Percentiles rank a stretch among this genome's conserved stretches.
phyloP scores from a whole-genome alignment of 176 grass and related monocot species.

The Zea mays region DNA sequence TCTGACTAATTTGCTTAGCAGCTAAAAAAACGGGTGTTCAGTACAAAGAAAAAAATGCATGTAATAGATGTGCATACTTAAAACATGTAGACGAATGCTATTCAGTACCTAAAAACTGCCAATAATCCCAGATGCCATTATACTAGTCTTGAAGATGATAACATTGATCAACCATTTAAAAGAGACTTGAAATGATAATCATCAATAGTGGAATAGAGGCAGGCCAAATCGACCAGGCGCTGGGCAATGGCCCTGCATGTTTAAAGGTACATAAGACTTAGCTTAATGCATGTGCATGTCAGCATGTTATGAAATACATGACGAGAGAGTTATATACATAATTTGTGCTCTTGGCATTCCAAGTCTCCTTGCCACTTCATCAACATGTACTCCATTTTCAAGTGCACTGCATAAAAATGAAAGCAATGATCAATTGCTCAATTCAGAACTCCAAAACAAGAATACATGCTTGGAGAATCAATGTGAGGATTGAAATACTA shows the following conservation, averaged over 20 bases:
- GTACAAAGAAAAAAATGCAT: background rate
- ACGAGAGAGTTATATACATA: conserved; percentile 41
- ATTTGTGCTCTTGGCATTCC: conserved; percentile 50
- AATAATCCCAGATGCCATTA: background rate
- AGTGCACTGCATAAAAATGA: conserved; percentile 41
- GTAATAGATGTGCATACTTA: conserved; percentile 17
- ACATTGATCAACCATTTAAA: background rate
- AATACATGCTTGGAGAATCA: conserved; percentile 21
- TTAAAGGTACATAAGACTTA: conserved; percentile 13
- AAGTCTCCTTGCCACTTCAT: conserved; percentile 66
- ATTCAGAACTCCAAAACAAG: conserved; percentile 33
- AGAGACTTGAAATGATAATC: conserved; percentile 62
- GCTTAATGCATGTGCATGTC: background rate
- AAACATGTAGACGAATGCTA: background rate
- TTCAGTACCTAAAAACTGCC: conserved; percentile 16
- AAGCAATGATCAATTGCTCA: conserved; percentile 5
- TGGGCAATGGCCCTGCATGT: conserved; percentile 46
- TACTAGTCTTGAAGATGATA: background rate
- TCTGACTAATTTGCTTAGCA: background rate
- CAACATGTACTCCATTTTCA: conserved; percentile 69
- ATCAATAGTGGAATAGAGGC: conserved; percentile 68
- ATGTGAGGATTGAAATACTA: background rate
- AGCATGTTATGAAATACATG: background rate
- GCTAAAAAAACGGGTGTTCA: conserved; percentile 6
- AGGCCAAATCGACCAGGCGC: conserved; percentile 45